These are phyloP conservation scores for Colletotrichum coccodes DNA, from an alignment of 2,329 filamentous ascomycete genomes.

Conservation along the genomic window DNA sequence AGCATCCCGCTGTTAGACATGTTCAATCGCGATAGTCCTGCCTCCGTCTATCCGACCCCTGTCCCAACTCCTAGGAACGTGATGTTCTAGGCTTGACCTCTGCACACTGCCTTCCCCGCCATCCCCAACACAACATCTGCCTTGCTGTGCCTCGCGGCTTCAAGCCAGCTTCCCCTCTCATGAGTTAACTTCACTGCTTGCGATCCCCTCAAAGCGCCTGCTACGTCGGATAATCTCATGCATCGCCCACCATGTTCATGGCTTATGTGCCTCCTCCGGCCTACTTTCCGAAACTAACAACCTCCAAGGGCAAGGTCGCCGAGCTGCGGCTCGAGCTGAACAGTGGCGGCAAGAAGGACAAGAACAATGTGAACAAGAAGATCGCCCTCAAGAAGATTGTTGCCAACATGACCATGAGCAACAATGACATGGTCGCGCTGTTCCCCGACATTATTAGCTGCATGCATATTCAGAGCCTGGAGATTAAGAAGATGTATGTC, in stretches of 20 bases:
- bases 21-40: not conserved
- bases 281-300: slow-evolving; percentile 59
- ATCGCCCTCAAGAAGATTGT: slow-evolving; percentile 99
- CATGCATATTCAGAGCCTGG: slow-evolving; percentile 93
- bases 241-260: slow-evolving; percentile 59
- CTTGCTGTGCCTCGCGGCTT: not conserved
- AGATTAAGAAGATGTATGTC: slow-evolving; percentile 99
- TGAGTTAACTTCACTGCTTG: not conserved
- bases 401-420: slow-evolving; percentile 99
- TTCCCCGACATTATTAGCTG: slow-evolving; percentile 96
- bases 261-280: slow-evolving; percentile 60
- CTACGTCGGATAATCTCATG: slow-evolving; percentile 5
- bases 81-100: not conserved
- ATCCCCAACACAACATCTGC: not conserved
- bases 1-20: not conserved
- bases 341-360: slow-evolving; percentile 96
- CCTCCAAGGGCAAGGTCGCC: slow-evolving; percentile 94
- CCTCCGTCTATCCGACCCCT: not conserved
- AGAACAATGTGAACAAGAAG: slow-evolving; percentile 94
- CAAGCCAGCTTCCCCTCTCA: slow-evolving; percentile 1
- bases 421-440: slow-evolving; percentile 98
- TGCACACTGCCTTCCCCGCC: not conserved
- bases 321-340: slow-evolving; percentile 95
- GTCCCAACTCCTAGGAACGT: not conserved
- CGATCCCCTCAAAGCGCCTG: not conserved